Evolutionary conservation across 2,329 filamentous ascomycete species (phyloP).

Genomic region (Penicillium sclerotigenum): DNA sequence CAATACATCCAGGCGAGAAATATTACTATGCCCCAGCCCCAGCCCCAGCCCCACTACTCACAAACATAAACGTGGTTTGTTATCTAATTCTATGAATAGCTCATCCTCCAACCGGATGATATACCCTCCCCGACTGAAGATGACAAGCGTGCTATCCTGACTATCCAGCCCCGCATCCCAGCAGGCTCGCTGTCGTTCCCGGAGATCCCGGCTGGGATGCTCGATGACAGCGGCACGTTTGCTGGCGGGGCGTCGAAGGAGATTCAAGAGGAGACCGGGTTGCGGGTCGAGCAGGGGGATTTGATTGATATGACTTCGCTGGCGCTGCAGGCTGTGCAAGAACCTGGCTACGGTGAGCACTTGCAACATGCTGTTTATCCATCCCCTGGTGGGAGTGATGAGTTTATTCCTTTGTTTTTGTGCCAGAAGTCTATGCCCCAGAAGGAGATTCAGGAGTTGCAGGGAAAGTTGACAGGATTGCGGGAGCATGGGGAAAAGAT

Average conservation of each 20-base stretch:
- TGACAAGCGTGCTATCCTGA: conserved; percentile 52
- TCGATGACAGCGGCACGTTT: conserved; percentile 55
- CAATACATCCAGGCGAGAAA: neutral
- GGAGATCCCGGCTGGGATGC: conserved; percentile 61
- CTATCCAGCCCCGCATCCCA: conserved; percentile 57
- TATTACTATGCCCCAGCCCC: too few species aligned
- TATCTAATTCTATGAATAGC: conserved; percentile 31
- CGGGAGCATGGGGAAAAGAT: conserved; percentile 58
- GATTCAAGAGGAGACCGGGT: conserved; percentile 56
- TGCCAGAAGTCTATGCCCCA: conserved; percentile 53
- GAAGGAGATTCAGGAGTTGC: conserved; percentile 48
- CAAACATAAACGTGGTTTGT: neutral
- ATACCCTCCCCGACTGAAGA: conserved; percentile 39
- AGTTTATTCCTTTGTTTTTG: conserved; percentile 57
- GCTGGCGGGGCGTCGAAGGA: conserved; percentile 56
- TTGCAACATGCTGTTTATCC: conserved; percentile 54
- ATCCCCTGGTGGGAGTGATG: conserved; percentile 55
- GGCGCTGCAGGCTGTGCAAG: conserved; percentile 34
- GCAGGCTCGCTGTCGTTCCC: conserved; percentile 53
- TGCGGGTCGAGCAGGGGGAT: conserved; percentile 50
- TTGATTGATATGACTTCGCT: conserved; percentile 55
- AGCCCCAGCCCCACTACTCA: neutral
- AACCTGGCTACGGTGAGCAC: conserved; percentile 28
- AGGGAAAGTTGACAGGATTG: conserved; percentile 54
- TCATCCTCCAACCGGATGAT: conserved; percentile 55